Evolutionary conservation across 805 yeast species (phyloP).

Genomic region (Brettanomyces naardenensis): DNA sequence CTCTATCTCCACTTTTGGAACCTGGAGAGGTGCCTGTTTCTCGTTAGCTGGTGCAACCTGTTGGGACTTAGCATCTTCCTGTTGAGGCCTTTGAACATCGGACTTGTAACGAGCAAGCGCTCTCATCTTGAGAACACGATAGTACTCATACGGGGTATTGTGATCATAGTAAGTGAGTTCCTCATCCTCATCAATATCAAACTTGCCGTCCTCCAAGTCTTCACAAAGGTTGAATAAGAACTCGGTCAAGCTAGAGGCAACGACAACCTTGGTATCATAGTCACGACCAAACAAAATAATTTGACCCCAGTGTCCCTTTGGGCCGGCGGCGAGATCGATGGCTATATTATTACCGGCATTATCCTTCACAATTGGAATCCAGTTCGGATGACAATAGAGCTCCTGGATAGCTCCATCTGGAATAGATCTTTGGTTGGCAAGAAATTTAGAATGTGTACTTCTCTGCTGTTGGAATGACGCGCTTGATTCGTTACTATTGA

Average conservation of each 20-base stretch:
- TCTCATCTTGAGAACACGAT: constrained; percentile 62
- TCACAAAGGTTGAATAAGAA: constrained; percentile 77
- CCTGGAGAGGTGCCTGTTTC: neutral
- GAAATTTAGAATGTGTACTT: constrained; percentile 21
- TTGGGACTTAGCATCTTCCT: constrained; percentile 1
- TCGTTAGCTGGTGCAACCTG: constrained; percentile 1
- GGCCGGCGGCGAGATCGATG: constrained; percentile 78
- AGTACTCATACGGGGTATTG: constrained; percentile 46
- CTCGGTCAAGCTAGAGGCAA: constrained; percentile 86
- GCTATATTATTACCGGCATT: constrained; percentile 88
- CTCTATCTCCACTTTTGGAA: neutral
- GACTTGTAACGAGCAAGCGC: constrained; percentile 31
- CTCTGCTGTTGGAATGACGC: constrained; percentile 14
- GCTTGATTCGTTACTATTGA: constrained; percentile 3
- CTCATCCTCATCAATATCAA: constrained; percentile 58
- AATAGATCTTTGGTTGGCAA: constrained; percentile 52
- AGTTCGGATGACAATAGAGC: constrained; percentile 78
- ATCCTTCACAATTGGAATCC: constrained; percentile 91
- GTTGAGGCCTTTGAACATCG: constrained; percentile 2
- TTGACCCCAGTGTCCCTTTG: constrained; percentile 79
- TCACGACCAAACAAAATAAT: constrained; percentile 91
- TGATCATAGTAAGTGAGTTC: constrained; percentile 36
- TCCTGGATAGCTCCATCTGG: constrained; percentile 72
- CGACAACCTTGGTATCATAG: constrained; percentile 79
- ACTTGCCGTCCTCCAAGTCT: constrained; percentile 80